phyloP scores from a whole-genome alignment of 2,329 filamentous ascomycete genomes.

The Leptographium lundbergii region DNA sequence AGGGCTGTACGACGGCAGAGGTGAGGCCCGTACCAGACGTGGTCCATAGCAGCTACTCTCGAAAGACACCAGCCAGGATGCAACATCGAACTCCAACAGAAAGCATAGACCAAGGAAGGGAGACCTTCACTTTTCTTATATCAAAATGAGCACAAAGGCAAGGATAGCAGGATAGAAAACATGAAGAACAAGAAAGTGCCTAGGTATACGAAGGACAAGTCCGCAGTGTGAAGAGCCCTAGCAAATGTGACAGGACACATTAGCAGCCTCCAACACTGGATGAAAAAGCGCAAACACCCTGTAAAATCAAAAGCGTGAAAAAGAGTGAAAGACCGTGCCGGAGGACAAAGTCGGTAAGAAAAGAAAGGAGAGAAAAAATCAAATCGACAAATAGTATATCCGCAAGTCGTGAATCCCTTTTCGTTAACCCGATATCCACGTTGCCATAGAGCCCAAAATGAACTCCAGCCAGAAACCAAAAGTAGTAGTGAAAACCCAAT shows the following conservation, averaged over 20 bases:
- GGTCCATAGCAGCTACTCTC: not conserved
- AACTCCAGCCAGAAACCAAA: not conserved
- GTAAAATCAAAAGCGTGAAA: not conserved
- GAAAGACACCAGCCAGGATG: not conserved
- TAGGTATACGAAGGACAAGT: not conserved
- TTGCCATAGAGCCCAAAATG: not conserved
- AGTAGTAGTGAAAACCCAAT: not conserved
- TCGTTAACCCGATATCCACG: not conserved
- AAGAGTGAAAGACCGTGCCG: not conserved
- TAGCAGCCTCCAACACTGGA: not conserved
- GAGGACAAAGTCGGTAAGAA: not conserved
- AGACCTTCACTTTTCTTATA: not conserved
- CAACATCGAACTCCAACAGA: not conserved
- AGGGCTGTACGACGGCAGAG: not conserved
- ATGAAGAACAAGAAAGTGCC: not conserved
- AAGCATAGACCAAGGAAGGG: not conserved
- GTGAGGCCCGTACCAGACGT: not conserved
- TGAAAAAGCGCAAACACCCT: not conserved
- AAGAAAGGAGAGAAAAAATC: constrained; percentile 9
- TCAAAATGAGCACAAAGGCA: not conserved
- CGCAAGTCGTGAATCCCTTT: not conserved
- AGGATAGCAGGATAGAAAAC: not conserved
- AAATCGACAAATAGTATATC: constrained; percentile 4
- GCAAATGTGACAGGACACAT: not conserved
- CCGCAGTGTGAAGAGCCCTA: not conserved